Conservation (phyloP, 2,329 filamentous ascomycete genomes). For the Pseudopithomyces chartarum region DNA sequence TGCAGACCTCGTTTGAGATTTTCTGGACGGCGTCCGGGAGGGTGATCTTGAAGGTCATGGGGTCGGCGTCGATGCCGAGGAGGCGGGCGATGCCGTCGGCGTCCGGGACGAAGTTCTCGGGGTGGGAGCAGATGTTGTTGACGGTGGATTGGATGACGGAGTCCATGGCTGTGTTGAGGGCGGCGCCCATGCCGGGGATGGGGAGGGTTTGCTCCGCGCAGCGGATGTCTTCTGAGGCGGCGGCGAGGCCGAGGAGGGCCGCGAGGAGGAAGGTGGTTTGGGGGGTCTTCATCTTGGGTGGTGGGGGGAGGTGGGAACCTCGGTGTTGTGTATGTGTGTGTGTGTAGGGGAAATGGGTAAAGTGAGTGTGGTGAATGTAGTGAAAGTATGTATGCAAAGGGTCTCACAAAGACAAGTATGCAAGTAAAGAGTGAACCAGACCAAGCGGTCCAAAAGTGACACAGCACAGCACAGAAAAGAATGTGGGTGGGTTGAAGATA, state of each 20-base stretch:
- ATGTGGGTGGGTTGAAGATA: slow-evolving; percentile 5
- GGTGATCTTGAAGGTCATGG: slow-evolving; percentile 1
- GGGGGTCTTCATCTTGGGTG: slow-evolving; percentile 3
- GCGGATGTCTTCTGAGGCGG: slow-evolving; percentile 6
- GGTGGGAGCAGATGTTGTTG: slow-evolving; percentile 4
- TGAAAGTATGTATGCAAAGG: too few species aligned
- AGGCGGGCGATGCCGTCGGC: slow-evolving; percentile 2
- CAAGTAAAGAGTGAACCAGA: slow-evolving; percentile 1
- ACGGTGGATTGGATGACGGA: not conserved
- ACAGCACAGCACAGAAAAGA: slow-evolving; percentile 2
- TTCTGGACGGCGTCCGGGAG: slow-evolving; percentile 3
- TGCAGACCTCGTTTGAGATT: slow-evolving; percentile 3
- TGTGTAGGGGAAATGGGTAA: not conserved
- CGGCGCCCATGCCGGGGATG: not conserved
- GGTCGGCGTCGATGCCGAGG: slow-evolving; percentile 5
- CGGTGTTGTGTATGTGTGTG: not conserved
- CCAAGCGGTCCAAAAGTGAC: slow-evolving; percentile 3
- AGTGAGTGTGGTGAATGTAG: not conserved
- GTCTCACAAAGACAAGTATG: not conserved
- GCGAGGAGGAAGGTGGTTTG: slow-evolving; percentile 6
- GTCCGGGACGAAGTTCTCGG: slow-evolving; percentile 7
- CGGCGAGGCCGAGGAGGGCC: slow-evolving; percentile 5
- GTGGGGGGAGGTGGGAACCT: too few species aligned
- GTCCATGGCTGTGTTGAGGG: slow-evolving; percentile 1
- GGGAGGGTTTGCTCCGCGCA: slow-evolving; percentile 1